A percentile compares a stretch with the other conserved stretches of the same genome.
phyloP scores from a whole-genome alignment of 108 stramenopile species.

The Skeletonema costatum region DNA sequence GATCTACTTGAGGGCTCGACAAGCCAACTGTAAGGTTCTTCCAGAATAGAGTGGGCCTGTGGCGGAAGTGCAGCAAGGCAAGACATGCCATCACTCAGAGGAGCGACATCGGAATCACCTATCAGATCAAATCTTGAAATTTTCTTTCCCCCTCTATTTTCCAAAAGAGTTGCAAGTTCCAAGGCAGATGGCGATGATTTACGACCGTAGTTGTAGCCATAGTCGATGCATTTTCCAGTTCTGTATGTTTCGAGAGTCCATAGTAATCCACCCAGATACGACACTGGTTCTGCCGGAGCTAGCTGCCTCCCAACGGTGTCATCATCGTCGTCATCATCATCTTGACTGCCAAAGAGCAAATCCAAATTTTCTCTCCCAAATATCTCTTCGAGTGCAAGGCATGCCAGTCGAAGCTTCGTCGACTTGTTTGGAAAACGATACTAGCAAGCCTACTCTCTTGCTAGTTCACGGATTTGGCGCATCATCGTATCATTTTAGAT shows the following conservation, averaged over 20 bases:
- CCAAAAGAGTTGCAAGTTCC: constrained; percentile 32
- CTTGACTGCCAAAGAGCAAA: constrained; percentile 22
- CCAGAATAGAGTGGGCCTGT: constrained; percentile 61
- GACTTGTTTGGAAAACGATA: constrained; percentile 22
- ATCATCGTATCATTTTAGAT: constrained; percentile 66
- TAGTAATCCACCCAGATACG: constrained; percentile 77
- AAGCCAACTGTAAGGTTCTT: constrained; percentile 71
- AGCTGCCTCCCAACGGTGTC: constrained; percentile 46
- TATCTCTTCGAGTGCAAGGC: constrained; percentile 67
- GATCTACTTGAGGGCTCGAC: constrained; percentile 28
- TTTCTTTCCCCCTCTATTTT: constrained; percentile 11
- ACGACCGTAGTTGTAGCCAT: constrained; percentile 76
- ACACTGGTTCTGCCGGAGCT: constrained; percentile 52
- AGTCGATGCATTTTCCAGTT: constrained; percentile 74
- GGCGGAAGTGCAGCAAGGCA: constrained; percentile 82
- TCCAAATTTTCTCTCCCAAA: constrained; percentile 49
- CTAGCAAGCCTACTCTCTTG: constrained; percentile 28
- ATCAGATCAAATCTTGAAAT: constrained; percentile 31
- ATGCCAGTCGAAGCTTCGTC: constrained; percentile 58
- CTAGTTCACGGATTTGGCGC: constrained; percentile 81
- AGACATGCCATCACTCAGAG: constrained; percentile 66
- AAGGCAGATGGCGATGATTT: constrained; percentile 58
- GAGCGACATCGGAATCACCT: constrained; percentile 30
- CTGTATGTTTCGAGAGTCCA: constrained; percentile 89
- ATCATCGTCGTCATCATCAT: constrained; percentile 16